Evolutionary conservation across 768 basidiomycete species (phyloP).

Genomic region (Dacryopinax primogenitus): DNA sequence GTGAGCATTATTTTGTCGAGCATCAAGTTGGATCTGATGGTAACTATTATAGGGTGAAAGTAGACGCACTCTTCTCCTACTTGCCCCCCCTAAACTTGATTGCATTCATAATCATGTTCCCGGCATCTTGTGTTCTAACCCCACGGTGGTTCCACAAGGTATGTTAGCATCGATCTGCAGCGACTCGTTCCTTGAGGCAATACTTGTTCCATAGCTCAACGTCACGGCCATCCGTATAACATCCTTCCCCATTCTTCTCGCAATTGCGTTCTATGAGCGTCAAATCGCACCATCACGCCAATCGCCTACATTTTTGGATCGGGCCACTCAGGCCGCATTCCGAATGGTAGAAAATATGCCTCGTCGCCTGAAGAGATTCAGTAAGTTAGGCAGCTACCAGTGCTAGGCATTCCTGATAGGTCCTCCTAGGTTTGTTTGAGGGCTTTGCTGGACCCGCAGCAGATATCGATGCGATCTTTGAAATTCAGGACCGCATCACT

Average conservation of each 20-base stretch:
- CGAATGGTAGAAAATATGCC: constrained; percentile 63
- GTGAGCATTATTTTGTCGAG: constrained; percentile 29
- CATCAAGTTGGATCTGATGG: background rate
- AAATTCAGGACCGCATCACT: constrained; percentile 42
- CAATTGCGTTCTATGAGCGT: constrained; percentile 75
- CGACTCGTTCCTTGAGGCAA: constrained; percentile 21
- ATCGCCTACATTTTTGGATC: constrained; percentile 56
- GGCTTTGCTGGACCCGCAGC: constrained; percentile 55
- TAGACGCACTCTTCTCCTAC: constrained; percentile 85
- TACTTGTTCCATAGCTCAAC: constrained; percentile 45
- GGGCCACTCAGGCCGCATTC: constrained; percentile 52
- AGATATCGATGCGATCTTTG: constrained; percentile 75
- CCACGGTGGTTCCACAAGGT: constrained; percentile 99
- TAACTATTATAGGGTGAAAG: constrained; percentile 50
- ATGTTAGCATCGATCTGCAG: constrained; percentile 15
- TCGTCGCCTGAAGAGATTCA: constrained; percentile 54
- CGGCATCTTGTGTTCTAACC: constrained; percentile 68
- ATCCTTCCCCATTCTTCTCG: constrained; percentile 69
- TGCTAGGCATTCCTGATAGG: background rate
- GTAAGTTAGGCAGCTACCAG: constrained; percentile 36
- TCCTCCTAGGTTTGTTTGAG: constrained; percentile 57
- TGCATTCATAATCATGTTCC: constrained; percentile 76
- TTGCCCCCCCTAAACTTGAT: constrained; percentile 85
- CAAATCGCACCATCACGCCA: constrained; percentile 55
- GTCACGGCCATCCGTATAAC: constrained; percentile 84